These are phyloP conservation scores for Cryptosporidium andersoni DNA, from an alignment of 169 alveolate species.

Conservation along the genomic window DNA sequence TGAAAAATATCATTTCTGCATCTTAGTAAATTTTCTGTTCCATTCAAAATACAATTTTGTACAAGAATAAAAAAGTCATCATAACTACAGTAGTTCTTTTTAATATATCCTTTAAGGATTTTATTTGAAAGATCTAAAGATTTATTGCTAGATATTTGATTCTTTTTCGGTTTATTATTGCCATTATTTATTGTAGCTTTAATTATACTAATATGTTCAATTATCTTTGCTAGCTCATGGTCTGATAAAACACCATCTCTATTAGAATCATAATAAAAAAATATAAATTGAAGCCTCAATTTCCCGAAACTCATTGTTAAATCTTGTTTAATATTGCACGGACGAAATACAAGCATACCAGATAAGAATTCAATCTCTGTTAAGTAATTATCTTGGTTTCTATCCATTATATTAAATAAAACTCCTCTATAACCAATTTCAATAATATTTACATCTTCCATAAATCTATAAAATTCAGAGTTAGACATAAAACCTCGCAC, in stretches of 20 bases:
- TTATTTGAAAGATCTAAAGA: conserved; percentile 25
- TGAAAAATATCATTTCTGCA: conserved; percentile 56
- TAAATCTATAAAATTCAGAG: conserved; percentile 30
- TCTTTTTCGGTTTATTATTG: conserved; percentile 8
- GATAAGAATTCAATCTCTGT: conserved; percentile 47
- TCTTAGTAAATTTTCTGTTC: conserved; percentile 37
- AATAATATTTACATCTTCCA: conserved; percentile 52
- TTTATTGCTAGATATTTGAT: conserved; percentile 22
- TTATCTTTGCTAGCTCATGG: conserved; percentile 40
- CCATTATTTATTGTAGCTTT: conserved; percentile 25
- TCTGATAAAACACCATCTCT: conserved; percentile 42
- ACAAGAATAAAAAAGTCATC: conserved; percentile 40
- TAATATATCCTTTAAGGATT: conserved; percentile 30
- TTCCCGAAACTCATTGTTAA: conserved; percentile 12
- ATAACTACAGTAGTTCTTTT: conserved; percentile 30
- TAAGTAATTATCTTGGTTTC: conserved; percentile 54
- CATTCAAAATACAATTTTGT: conserved; percentile 29
- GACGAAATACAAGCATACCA: conserved; percentile 58
- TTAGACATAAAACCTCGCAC: conserved; percentile 50
- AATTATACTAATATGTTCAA: conserved; percentile 61
- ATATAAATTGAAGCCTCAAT: conserved; percentile 37
- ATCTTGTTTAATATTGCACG: conserved; percentile 19
- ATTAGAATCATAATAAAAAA: conserved; percentile 50
- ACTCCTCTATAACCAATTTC: conserved; percentile 64
- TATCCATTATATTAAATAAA: conserved; percentile 38